Evolutionary conservation across 2,329 filamentous ascomycete species (phyloP), one percentile per base, ranked within the genome.

Genomic region (Penicillium sp.): DNA sequence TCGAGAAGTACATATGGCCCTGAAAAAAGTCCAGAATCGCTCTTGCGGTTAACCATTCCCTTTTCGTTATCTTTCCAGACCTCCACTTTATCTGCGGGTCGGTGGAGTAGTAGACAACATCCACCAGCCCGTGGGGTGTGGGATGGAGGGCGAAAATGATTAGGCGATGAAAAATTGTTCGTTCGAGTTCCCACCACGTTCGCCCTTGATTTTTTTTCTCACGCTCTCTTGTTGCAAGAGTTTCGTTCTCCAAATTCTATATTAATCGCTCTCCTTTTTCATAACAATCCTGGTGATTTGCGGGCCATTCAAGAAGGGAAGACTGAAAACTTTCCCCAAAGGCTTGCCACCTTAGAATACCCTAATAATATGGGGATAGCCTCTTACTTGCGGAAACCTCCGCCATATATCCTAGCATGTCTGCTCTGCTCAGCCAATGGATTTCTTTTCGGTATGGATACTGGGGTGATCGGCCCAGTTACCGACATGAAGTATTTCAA

Each of bases 391-490:
- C 36, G 23, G 19, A 51, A 45, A 33, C 55, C 58, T 9, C 59
- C 59, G 1, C 45, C 37, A 48, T 64, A 60, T 52, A 46, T 64
- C 24, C 52, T 59, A 36, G 60, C 59, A 19, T 57, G 59, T 33
- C 51, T 59, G 2, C 29, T 59, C 10, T 63, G 54, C 52, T 62
- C 60, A 1, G 51, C 52, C 26, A 61, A 60, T 49, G 58, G 62
- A 14, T 39, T 64, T 21, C 48, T 64, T 1, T 64, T 64, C 14
- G 60, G 63, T 18, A 66, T 70, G 63, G 80, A 83, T 51, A 83
- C 83, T 0, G 82, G 83, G 9, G 81, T 77, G 23, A 84, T 87
- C 48, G 84, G 85, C 1, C 80, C 84, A 3, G 78, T 87, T 0
- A 87, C 84, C 0, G 77, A 79, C 2, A 87, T 87, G 84, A 62